These are phyloP conservation scores for Triticum aestivum DNA, from an alignment of 176 grass and related monocot genomes.

Conservation along the genomic window DNA sequence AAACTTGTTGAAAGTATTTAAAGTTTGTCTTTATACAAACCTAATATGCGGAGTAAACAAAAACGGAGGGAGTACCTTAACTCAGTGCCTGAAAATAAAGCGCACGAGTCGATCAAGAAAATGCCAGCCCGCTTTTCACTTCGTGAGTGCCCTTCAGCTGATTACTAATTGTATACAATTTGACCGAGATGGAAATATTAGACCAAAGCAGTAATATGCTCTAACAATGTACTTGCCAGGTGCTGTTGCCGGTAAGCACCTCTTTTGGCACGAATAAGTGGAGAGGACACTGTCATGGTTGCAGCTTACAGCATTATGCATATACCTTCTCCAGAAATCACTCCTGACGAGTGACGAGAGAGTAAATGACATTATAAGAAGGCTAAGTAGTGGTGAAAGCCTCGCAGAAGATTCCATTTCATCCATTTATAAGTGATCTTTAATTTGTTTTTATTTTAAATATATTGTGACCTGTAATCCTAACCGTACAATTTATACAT, in stretches of 20 bases:
- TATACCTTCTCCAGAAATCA: not conserved
- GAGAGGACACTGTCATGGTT: not conserved
- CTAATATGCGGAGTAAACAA: too few relatives aligned
- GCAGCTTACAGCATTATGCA: not conserved
- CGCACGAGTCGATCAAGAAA: slow-evolving; percentile 33
- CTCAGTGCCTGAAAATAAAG: slow-evolving; percentile 44
- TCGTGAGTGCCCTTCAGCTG: slow-evolving; percentile 48
- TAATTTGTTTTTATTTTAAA: not conserved
- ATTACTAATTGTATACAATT: slow-evolving; percentile 26
- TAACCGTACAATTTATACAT: not conserved
- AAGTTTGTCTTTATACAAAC: too few relatives aligned
- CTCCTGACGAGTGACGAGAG: slow-evolving; percentile 24
- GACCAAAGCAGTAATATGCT: not conserved
- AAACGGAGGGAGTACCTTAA: slow-evolving; percentile 12
- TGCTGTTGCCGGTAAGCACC: not conserved
- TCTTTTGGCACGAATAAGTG: not conserved
- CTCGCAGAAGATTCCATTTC: not conserved
- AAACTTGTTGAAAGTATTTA: too few relatives aligned
- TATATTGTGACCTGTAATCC: not conserved
- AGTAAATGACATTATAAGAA: not conserved
- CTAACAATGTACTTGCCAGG: not conserved
- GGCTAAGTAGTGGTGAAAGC: not conserved
- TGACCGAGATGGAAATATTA: not conserved
- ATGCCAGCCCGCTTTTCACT: slow-evolving; percentile 39
- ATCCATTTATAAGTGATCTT: not conserved